phyloP scores from a whole-genome alignment of 2,329 filamentous ascomycete genomes.

The Talaromyces marneffei region DNA sequence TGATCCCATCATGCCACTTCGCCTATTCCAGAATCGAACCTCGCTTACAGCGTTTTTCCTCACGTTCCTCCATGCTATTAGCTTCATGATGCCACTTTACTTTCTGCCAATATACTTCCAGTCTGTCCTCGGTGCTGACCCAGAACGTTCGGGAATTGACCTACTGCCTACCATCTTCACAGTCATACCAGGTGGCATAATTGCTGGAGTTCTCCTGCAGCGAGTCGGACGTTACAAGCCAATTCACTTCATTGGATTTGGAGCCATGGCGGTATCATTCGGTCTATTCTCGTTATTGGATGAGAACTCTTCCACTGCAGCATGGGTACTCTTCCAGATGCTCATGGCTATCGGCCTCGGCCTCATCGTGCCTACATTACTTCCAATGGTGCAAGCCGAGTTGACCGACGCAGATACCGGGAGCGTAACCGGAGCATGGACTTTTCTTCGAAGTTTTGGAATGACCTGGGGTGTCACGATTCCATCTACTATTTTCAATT shows the following conservation, averaged over 20 bases:
- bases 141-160: constrained; percentile 28
- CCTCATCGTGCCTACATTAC: constrained; percentile 20
- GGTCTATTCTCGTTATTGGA: constrained; percentile 27
- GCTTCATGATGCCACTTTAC: constrained; percentile 33
- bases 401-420: constrained; percentile 27
- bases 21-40: constrained; percentile 44
- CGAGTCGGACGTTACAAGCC: constrained; percentile 30
- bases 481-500: constrained; percentile 29
- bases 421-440: constrained; percentile 23
- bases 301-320: constrained; percentile 20
- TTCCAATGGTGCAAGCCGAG: constrained; percentile 27
- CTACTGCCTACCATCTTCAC: constrained; percentile 27
- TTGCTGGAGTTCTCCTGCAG: constrained; percentile 29
- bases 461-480: constrained; percentile 28
- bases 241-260: constrained; percentile 26
- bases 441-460: constrained; percentile 29
- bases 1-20: constrained; percentile 38
- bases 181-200: constrained; percentile 23
- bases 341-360: constrained; percentile 25
- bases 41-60: constrained; percentile 24
- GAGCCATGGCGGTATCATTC: constrained; percentile 21
- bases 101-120: constrained; percentile 47
- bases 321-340: constrained; percentile 29
- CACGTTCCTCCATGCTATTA: constrained; percentile 35
- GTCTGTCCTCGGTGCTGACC: constrained; percentile 30